Conservation (phyloP, 2,329 filamentous ascomycete species). For the Neofusicoccum umdonicola region DNA sequence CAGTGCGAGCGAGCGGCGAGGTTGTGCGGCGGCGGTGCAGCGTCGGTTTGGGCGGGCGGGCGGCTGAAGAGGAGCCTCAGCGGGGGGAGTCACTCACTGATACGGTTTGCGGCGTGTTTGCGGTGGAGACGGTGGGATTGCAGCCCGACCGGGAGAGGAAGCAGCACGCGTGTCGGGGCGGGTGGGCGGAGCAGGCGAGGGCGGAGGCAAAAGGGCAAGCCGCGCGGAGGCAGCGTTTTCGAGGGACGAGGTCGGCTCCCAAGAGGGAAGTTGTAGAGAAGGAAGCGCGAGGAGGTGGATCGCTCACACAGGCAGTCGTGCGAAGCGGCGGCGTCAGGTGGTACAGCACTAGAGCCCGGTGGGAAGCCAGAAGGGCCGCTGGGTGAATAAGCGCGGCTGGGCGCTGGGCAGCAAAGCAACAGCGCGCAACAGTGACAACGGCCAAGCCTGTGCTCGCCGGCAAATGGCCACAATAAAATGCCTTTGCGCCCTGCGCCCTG, state of each 20-base stretch:
- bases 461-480: background rate
- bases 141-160: constrained; percentile 13
- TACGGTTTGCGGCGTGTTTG: constrained; percentile 4
- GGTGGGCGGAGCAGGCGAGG: background rate
- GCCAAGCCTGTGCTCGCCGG: constrained; percentile 7
- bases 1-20: constrained; percentile 9
- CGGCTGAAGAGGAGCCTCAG: constrained; percentile 22
- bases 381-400: constrained; percentile 10
- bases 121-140: constrained; percentile 16
- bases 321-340: constrained; percentile 8
- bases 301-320: constrained; percentile 7
- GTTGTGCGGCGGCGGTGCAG: constrained; percentile 18
- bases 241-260: background rate
- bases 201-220: background rate
- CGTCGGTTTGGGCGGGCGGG: background rate
- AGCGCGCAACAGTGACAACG: constrained; percentile 7
- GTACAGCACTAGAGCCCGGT: constrained; percentile 8
- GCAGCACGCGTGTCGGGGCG: background rate
- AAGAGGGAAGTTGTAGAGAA: constrained; percentile 1
- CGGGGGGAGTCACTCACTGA: constrained; percentile 19
- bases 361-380: constrained; percentile 4
- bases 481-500: constrained; percentile 6
- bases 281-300: constrained; percentile 13
- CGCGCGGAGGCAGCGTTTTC: background rate
- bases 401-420: constrained; percentile 4